phyloP scores from a whole-genome alignment of 2,329 filamentous ascomycete species.

The Penicillium sp. region DNA sequence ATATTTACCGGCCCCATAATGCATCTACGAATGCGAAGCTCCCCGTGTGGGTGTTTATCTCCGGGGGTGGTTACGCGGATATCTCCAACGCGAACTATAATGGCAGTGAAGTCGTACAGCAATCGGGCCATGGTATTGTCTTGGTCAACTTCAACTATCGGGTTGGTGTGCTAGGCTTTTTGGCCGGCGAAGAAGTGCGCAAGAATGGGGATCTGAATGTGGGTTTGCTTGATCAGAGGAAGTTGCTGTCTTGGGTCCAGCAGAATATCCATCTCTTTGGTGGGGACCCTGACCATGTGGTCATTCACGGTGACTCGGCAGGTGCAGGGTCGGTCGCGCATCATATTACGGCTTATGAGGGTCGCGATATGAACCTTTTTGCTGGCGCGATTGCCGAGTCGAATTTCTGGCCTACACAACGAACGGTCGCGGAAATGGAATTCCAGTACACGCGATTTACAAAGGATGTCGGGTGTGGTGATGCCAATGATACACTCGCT shows the following conservation, averaged over 20 bases:
- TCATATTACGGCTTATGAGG: slow-evolving; percentile 55
- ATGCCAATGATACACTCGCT: slow-evolving; percentile 36
- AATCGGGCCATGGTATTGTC: slow-evolving; percentile 59
- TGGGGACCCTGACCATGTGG: slow-evolving; percentile 59
- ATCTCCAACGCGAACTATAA: slow-evolving; percentile 56
- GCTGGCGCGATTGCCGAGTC: slow-evolving; percentile 51
- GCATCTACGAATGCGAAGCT: slow-evolving; percentile 47
- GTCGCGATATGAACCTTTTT: slow-evolving; percentile 49
- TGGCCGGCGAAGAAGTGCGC: slow-evolving; percentile 58
- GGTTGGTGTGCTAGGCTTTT: slow-evolving; percentile 63
- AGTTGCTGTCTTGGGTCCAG: slow-evolving; percentile 62
- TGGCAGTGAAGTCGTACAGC: slow-evolving; percentile 57
- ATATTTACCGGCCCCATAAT: slow-evolving; percentile 32
- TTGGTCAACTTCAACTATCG: slow-evolving; percentile 73
- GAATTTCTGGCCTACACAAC: slow-evolving; percentile 49
- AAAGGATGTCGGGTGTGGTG: slow-evolving; percentile 44
- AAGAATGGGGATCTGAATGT: slow-evolving; percentile 60
- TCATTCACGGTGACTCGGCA: slow-evolving; percentile 63
- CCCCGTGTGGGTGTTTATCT: slow-evolving; percentile 61
- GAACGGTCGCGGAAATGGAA: slow-evolving; percentile 47
- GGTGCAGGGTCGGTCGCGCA: slow-evolving; percentile 60
- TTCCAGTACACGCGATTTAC: slow-evolving; percentile 51
- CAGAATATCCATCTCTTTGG: slow-evolving; percentile 58
- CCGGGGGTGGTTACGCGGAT: slow-evolving; percentile 60
- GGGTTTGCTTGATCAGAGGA: slow-evolving; percentile 64